Evolutionary conservation across 306 rosid species (phyloP), one percentile per base, ranked within the genome.

Genomic region (Sindora glabra): DNA sequence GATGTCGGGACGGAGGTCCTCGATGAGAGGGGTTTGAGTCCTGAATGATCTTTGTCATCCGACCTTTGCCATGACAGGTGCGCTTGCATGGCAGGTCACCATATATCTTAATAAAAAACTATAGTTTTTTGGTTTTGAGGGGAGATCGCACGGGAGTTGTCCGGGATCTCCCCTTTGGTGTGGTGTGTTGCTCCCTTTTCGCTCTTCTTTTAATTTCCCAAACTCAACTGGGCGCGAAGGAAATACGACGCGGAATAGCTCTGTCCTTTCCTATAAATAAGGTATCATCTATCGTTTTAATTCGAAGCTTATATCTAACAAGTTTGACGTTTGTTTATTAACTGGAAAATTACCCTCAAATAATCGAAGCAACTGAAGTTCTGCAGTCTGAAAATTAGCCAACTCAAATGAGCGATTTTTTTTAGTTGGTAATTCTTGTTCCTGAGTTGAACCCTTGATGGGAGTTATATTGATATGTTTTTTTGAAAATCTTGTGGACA

Each of bases 21-120:
- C 10, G 1, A 14, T n/a, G n/a, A n/a, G n/a, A n/a, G n/a, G n/a
- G n/a, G n/a, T n/a, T n/a, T n/a, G n/a, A n/a, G n/a, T n/a, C n/a
- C n/a, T n/a, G n/a, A n/a, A n/a, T n/a, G 40, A 64, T 85, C 80
- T 79, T 68, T 86, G 87, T 86, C 82, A 74, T 86, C 87, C 85
- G 97, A 77, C 95, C 92, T 89, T 89, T 89, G 97, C 97, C 97
- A 89, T 83, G 92, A 10, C 87, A 66, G 95, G 97, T 86, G 97
- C 87, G 97, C 95, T 89, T 86, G 97, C 92, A 49, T 89, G 95
- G 97, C 97, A 75, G 95, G 97, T 86, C 97, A 83, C 37, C n/a
- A 36, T 10, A 45, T 59, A 48, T 47, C 48, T n/a, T n/a, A 53
- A 56, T 75, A 86, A 85, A 80, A 83, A 83, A 81, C 76, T 12